phyloP scores from a whole-genome alignment of 2,329 filamentous ascomycete genomes.

The Sarocladiaceae sp. region DNA sequence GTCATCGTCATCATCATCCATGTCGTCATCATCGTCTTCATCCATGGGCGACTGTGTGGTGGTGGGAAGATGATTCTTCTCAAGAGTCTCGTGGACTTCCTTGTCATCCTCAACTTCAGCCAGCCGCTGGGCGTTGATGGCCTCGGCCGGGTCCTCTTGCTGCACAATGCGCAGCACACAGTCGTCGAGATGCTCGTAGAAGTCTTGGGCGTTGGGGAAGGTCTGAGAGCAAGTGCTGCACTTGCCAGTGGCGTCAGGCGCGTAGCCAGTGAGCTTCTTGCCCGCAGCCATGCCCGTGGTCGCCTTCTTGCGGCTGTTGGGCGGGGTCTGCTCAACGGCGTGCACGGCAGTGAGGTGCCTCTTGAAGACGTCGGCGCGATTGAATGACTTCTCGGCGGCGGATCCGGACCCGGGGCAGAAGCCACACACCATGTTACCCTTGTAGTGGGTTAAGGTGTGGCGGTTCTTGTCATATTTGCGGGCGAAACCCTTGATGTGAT shows the following conservation, averaged over 20 bases:
- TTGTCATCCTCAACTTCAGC: conserved; percentile 62
- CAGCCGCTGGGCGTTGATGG: conserved; percentile 63
- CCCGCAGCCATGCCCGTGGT: conserved; percentile 31
- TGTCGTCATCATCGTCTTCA: conserved; percentile 53
- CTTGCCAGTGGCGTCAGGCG: conserved; percentile 80
- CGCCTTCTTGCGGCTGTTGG: conserved; percentile 79
- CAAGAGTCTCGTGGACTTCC: conserved; percentile 57
- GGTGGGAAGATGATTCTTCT: conserved; percentile 57
- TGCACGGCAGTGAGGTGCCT: conserved; percentile 87
- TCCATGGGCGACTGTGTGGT: conserved; percentile 33
- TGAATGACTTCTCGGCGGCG: conserved; percentile 89
- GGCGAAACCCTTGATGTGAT: conserved; percentile 87
- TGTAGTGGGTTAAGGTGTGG: conserved; percentile 92
- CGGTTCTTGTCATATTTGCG: conserved; percentile 96
- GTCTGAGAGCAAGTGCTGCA: conserved; percentile 91
- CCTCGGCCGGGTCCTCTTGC: conserved; percentile 66
- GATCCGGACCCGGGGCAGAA: conserved; percentile 90
- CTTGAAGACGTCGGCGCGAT: conserved; percentile 94
- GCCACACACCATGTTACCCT: conserved; percentile 94
- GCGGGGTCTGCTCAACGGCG: conserved; percentile 86
- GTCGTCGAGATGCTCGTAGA: conserved; percentile 93
- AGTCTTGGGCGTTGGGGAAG: conserved; percentile 92
- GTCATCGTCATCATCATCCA: conserved; percentile 48
- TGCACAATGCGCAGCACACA: conserved; percentile 69
- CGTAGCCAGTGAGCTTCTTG: conserved; percentile 67